phyloP scores from a whole-genome alignment of 805 yeast species.

The Saccharomyces mikatae region DNA sequence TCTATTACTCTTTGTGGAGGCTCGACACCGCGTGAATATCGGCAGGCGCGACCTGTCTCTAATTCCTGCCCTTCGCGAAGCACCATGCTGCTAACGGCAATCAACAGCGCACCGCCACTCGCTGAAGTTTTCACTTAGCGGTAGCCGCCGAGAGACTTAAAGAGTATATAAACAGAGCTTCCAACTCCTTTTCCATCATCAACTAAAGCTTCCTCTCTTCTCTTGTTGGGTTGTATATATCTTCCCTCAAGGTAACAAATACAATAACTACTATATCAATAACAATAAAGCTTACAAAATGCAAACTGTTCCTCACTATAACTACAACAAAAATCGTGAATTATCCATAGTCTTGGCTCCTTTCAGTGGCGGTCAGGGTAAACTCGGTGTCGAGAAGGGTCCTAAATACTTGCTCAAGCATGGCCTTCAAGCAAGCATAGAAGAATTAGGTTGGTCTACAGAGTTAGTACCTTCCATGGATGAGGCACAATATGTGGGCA shows the following conservation, averaged over 20 bases:
- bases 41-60: not conserved
- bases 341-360: slow-evolving; percentile 81
- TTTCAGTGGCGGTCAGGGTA: slow-evolving; percentile 92
- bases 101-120: not conserved
- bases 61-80: not conserved
- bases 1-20: not conserved
- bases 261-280: not conserved
- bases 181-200: not conserved
- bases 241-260: not conserved
- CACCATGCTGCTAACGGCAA: not conserved
- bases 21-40: not conserved
- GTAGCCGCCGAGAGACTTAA: not conserved
- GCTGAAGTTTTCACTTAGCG: not conserved
- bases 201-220: not conserved
- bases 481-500: slow-evolving; percentile 36
- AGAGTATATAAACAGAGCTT: not conserved
- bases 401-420: slow-evolving; percentile 71
- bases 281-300: not conserved
- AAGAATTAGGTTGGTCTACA: slow-evolving; percentile 66
- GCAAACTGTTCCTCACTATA: slow-evolving; percentile 33
- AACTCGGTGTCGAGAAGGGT: slow-evolving; percentile 88
- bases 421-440: slow-evolving; percentile 59
- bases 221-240: not conserved
- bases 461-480: slow-evolving; percentile 46
- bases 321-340: slow-evolving; percentile 38